Evolutionary conservation across 2,329 filamentous ascomycete genomes (phyloP), one percentile per base, ranked within the genome.

Genomic region (Pestalotiopsis sp.): DNA sequence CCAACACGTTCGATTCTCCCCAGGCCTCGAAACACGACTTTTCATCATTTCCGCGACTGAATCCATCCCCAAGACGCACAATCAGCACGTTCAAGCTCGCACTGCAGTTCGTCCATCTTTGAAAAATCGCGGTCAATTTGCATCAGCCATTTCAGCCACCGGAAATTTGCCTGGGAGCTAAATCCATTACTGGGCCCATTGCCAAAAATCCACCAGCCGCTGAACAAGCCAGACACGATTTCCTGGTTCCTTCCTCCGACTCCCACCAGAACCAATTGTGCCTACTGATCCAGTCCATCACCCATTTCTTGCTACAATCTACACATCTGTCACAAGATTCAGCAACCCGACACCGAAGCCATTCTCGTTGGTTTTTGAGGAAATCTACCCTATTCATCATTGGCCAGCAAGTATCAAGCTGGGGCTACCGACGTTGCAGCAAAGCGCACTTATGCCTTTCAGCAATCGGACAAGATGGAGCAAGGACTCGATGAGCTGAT

Each of bases 401-500:
- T 52, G 20, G 14, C n/a, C 20, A 23, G 14, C 45, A 45, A 17
- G 12, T 3, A n/a, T 20, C 6, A 23, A 52, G 20, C 41, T 45
- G 17, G 7, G 31, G 6, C 7, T 52, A 52, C 14, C 57, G 25
- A 27, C 27, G 11, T 36, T 39, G 17, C 59, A 13, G 31, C 27
- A 25, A 62, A 20, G 12, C 31, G 36, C 25, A 39, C 59, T 39
- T 62, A 78, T 77, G 75, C 41, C 67, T 71, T 31, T 63, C 61
- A 57, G 59, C 64, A 49, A 23, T 38, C 65, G 27, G 20, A 23
- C 13, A 60, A 68, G 31, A 81, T 81, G 79, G 77, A 76, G 60
- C 78, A 74, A 71, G 82, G 81, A 72, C 79, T 84, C 69, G 82
- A 84, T 74, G 81, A 81, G 74, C 75, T 84, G 73, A 78, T 84